A percentile compares a stretch with the other conserved stretches of the same genome.
These are phyloP conservation scores for Malus hybrid DNA, from an alignment of 331 rosid genomes.

Conservation along the genomic window DNA sequence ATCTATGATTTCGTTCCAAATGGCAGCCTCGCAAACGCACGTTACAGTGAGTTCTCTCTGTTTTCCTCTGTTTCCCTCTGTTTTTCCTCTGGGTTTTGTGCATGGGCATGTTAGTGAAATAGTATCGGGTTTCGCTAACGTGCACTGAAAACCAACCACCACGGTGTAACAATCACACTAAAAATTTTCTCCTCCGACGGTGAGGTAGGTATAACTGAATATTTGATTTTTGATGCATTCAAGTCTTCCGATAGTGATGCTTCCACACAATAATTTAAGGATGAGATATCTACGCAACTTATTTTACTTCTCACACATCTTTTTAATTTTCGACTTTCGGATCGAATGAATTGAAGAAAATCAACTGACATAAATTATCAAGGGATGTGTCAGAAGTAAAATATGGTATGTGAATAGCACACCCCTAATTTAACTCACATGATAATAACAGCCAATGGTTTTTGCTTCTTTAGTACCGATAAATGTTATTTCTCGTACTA, in stretches of 20 bases:
- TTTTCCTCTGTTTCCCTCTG: neutral
- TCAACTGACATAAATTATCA: too few species aligned
- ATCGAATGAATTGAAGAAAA: too few species aligned
- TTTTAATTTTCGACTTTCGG: too few species aligned
- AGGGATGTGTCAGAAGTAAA: too few species aligned
- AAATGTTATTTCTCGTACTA: too few species aligned
- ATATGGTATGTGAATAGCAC: too few species aligned
- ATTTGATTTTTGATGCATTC: constrained; percentile 26
- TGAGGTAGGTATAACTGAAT: constrained; percentile 51
- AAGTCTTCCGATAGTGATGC: constrained; percentile 15
- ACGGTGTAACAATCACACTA: too few species aligned
- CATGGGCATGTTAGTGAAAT: constrained; percentile 14
- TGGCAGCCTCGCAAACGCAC: constrained; percentile 90
- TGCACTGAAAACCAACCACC: too few species aligned
- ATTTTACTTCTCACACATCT: too few species aligned
- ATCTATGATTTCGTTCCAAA: constrained; percentile 93
- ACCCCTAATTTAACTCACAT: neutral
- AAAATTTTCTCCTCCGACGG: constrained; percentile 13
- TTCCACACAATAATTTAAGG: neutral
- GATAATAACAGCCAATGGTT: neutral
- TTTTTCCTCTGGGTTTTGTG: neutral
- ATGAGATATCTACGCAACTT: too few species aligned
- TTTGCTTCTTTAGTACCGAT: too few species aligned
- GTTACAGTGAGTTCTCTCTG: constrained; percentile 58
- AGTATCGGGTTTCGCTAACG: neutral